Conservation (phyloP, 257 asterid genomes). For the Gynochthodes officinalis region DNA sequence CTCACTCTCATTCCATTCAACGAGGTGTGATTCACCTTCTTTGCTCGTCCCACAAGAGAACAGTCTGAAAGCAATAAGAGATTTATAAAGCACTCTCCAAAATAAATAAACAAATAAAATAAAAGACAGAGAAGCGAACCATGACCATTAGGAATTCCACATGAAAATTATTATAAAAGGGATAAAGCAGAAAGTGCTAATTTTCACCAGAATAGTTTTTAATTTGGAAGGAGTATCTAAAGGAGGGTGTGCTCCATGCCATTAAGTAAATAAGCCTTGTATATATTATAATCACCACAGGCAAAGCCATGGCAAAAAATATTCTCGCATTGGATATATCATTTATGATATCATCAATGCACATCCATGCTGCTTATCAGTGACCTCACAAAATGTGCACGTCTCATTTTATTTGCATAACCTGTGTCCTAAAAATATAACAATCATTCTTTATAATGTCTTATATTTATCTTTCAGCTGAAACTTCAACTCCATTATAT, state of each 20-base stretch:
- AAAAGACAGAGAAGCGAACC: background rate
- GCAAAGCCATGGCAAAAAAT: background rate
- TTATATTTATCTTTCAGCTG: no score
- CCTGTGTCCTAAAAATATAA: background rate
- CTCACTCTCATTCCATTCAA: constrained; percentile 96
- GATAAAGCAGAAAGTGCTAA: background rate
- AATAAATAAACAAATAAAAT: background rate
- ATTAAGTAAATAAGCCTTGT: background rate
- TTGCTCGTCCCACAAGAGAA: constrained; percentile 96
- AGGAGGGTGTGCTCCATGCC: background rate
- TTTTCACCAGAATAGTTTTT: background rate
- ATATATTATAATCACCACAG: background rate
- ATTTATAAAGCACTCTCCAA: background rate
- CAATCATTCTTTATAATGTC: no score
- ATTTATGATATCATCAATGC: background rate
- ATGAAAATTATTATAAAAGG: background rate
- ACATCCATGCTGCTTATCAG: background rate
- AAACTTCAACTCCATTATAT: background rate
- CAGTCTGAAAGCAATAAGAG: constrained; percentile 51
- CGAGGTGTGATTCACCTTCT: constrained; percentile 91
- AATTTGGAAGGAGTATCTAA: background rate
- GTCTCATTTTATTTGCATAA: background rate
- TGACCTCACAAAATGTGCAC: background rate
- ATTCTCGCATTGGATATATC: background rate
- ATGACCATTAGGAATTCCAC: background rate